Conservation (phyloP, 2,329 filamentous ascomycete genomes). For the Fusarium napiforme region DNA sequence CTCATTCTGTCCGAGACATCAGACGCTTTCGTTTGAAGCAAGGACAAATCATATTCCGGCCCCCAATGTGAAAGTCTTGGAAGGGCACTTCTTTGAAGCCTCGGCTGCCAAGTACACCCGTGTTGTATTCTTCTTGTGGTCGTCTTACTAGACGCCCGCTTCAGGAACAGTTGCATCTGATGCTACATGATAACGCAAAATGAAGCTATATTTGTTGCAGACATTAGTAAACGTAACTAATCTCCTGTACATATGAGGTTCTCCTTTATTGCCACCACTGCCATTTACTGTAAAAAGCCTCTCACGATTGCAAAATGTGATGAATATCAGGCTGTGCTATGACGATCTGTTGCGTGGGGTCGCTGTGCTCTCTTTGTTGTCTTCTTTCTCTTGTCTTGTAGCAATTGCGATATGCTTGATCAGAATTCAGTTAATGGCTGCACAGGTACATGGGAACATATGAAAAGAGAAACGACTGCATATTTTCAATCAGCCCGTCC, state of each 20-base stretch:
- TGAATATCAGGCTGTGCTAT: background rate
- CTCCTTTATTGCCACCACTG: rapidly evolving
- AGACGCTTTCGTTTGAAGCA: background rate
- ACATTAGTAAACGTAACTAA: rapidly evolving
- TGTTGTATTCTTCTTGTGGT: no score
- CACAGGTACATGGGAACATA: background rate
- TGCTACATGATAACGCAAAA: no score
- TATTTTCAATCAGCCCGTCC: no score
- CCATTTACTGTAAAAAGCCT: no score
- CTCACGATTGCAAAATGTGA: background rate
- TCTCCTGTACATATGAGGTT: no score
- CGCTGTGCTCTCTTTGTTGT: background rate
- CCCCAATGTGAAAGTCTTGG: background rate
- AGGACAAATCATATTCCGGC: rapidly evolving
- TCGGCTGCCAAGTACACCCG: background rate
- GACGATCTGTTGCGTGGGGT: background rate
- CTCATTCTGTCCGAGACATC: background rate
- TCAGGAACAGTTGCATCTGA: no score
- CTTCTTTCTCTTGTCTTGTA: background rate
- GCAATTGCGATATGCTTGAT: background rate
- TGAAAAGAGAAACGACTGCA: background rate
- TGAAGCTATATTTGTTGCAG: no score
- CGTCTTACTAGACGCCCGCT: no score
- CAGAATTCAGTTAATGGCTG: background rate
- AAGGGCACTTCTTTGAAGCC: background rate